Evolutionary conservation across 2,329 filamentous ascomycete genomes (phyloP).

Genomic region (Dryadomyces quercus-mongolicae): DNA sequence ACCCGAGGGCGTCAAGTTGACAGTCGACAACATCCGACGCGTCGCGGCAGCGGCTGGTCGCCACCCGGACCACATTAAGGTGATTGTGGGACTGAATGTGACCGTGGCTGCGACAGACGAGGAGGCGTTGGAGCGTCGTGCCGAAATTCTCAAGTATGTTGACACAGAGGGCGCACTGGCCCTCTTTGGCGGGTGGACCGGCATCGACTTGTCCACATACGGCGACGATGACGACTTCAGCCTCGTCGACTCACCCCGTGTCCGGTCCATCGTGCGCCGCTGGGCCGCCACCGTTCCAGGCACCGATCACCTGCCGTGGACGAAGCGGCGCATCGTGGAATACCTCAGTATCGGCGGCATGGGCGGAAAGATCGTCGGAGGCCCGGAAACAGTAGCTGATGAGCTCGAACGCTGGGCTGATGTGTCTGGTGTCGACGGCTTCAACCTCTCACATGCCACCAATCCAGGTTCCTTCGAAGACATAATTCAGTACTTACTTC

Average conservation of each 20-base stretch:
- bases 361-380: constrained; percentile 39
- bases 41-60: constrained; percentile 9
- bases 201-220: constrained; percentile 15
- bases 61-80: constrained; percentile 10
- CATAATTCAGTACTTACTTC: constrained; percentile 49
- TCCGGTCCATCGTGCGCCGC: background rate
- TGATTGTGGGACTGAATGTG: constrained; percentile 10
- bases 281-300: constrained; percentile 7
- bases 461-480: constrained; percentile 52
- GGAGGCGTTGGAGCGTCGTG: constrained; percentile 11
- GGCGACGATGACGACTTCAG: constrained; percentile 14
- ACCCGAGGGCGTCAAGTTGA: constrained; percentile 4
- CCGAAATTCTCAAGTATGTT: constrained; percentile 7
- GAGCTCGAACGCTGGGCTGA: constrained; percentile 54
- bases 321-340: constrained; percentile 10
- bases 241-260: constrained; percentile 3
- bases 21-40: constrained; percentile 7
- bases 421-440: constrained; percentile 61
- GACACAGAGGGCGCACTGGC: constrained; percentile 14
- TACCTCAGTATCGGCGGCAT: constrained; percentile 12
- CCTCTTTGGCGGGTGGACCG: constrained; percentile 16
- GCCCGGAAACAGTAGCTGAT: constrained; percentile 52
- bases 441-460: constrained; percentile 44
- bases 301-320: constrained; percentile 9
- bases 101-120: constrained; percentile 12